Conservation (phyloP, 441 rosid species). For the Pelargonium exstipulatum region DNA sequence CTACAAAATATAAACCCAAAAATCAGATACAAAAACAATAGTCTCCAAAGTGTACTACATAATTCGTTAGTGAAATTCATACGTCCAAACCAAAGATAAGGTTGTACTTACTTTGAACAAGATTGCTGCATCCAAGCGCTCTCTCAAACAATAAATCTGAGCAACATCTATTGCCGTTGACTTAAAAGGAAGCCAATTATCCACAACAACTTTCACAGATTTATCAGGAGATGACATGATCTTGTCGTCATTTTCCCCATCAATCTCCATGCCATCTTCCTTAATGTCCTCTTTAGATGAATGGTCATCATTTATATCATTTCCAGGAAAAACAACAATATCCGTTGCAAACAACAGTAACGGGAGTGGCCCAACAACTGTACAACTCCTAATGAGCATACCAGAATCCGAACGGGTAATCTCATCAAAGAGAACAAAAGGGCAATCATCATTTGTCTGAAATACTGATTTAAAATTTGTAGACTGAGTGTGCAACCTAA, state of each 20-base stretch:
- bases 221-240: conserved; percentile 76
- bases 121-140: conserved; percentile 66
- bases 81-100: background rate
- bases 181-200: conserved; percentile 73
- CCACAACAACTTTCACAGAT: conserved; percentile 56
- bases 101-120: conserved; percentile 53
- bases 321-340: conserved; percentile 68
- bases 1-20: conserved; percentile 32
- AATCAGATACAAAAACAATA: background rate
- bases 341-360: conserved; percentile 64
- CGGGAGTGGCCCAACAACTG: conserved; percentile 63
- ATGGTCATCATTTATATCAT: conserved; percentile 24
- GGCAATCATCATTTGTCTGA: conserved; percentile 34
- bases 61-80: background rate
- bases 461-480: conserved; percentile 43
- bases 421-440: conserved; percentile 75
- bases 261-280: conserved; percentile 44
- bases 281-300: conserved; percentile 34
- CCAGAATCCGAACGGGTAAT: conserved; percentile 81
- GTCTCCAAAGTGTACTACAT: background rate
- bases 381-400: conserved; percentile 65
- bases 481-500: conserved; percentile 64
- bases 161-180: conserved; percentile 82
- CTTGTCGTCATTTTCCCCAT: conserved; percentile 38
- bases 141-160: conserved; percentile 84